Percentiles rank a stretch among this genome's conserved stretches.
phyloP scores from a whole-genome alignment of 306 rosid genomes.

The Datisca glomerata region DNA sequence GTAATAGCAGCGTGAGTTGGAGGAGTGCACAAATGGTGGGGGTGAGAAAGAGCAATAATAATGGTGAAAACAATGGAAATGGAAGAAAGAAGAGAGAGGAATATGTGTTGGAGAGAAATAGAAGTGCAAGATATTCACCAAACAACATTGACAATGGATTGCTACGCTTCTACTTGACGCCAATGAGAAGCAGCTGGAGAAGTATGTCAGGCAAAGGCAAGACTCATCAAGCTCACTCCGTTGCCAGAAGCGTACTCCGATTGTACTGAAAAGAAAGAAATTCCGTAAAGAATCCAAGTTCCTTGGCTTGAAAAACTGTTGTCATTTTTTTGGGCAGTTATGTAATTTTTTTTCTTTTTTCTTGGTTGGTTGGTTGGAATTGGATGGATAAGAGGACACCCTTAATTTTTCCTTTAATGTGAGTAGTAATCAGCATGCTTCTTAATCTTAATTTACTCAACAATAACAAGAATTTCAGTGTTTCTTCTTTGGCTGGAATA shows the following conservation, averaged over 20 bases:
- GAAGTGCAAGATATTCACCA: constrained; percentile 83
- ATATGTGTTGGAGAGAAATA: constrained; percentile 69
- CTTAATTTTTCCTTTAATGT: constrained; percentile 23
- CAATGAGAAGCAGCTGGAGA: constrained; percentile 64
- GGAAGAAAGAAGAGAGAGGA: constrained; percentile 65
- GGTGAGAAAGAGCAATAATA: constrained; percentile 40
- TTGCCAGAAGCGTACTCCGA: constrained; percentile 84
- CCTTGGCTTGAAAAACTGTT: constrained; percentile 9
- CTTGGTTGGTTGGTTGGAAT: constrained; percentile 12
- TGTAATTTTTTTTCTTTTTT: constrained; percentile 12
- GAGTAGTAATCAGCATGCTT: constrained; percentile 26
- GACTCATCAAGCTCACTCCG: constrained; percentile 82
- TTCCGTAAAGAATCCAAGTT: constrained; percentile 8
- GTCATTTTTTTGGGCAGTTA: not conserved
- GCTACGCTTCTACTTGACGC: constrained; percentile 66
- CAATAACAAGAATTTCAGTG: constrained; percentile 32
- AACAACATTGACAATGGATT: constrained; percentile 61
- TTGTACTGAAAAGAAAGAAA: constrained; percentile 37
- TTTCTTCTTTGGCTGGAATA: constrained; percentile 2
- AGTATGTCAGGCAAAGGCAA: constrained; percentile 42
- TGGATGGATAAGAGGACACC: constrained; percentile 17
- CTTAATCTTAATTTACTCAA: constrained; percentile 34
- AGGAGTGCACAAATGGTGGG: constrained; percentile 21
- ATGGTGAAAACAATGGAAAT: constrained; percentile 34
- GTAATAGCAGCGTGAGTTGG: constrained; percentile 36